Evolutionary conservation across 108 stramenopile genomes (phyloP).

Genomic region (Stephanodiscus triporus): DNA sequence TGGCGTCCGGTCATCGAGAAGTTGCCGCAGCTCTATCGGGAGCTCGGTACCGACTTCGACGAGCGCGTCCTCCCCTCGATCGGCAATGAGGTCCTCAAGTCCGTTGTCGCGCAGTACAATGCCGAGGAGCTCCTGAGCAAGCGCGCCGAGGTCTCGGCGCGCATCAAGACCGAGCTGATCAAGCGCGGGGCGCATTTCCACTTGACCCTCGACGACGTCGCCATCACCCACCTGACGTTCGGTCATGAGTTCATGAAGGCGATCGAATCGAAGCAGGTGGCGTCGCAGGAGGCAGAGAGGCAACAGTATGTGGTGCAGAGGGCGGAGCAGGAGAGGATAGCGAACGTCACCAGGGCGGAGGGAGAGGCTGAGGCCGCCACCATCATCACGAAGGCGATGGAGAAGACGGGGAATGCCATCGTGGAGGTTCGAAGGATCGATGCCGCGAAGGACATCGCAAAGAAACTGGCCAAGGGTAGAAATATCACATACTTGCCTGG

Average conservation of each 20-base stretch:
- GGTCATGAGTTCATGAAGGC: slow-evolving; percentile 98
- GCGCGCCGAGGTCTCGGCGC: slow-evolving; percentile 92
- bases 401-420: slow-evolving; percentile 95
- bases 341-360: slow-evolving; percentile 97
- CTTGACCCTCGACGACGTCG: slow-evolving; percentile 98
- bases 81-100: slow-evolving; percentile 99
- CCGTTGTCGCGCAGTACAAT: slow-evolving; percentile 99
- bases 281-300: slow-evolving; percentile 98
- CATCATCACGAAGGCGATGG: slow-evolving; percentile 97
- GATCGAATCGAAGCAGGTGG: slow-evolving; percentile 99
- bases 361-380: slow-evolving; percentile 98
- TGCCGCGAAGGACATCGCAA: slow-evolving; percentile 99
- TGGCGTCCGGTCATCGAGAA: slow-evolving; percentile 94
- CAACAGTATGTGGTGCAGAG: slow-evolving; percentile 96
- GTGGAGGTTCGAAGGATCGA: slow-evolving; percentile 99
- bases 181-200: slow-evolving; percentile 95
- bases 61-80: slow-evolving; percentile 99
- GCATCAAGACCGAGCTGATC: slow-evolving; percentile 94
- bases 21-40: slow-evolving; percentile 92
- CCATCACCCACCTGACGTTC: slow-evolving; percentile 99
- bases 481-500: slow-evolving; percentile 97
- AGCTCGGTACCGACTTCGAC: slow-evolving; percentile 96
- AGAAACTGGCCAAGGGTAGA: slow-evolving; percentile 87
- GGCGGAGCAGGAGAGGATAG: slow-evolving; percentile 98
- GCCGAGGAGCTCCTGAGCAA: slow-evolving; percentile 98